Conservation (phyloP, 83 land plant species). For the Larix sibirica region DNA sequence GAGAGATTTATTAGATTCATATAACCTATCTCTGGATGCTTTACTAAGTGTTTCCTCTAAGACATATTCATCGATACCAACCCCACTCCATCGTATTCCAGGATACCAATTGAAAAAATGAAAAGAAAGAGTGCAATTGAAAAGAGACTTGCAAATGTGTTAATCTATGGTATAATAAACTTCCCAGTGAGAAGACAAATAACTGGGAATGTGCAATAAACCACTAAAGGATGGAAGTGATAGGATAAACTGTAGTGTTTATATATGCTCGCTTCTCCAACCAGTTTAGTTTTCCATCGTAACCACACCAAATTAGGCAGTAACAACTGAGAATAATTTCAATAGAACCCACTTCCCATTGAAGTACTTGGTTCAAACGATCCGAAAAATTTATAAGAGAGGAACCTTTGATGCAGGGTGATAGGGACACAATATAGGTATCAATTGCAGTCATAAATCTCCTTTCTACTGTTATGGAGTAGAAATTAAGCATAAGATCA, state of each 20-base stretch:
- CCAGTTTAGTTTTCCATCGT: conserved; percentile 56
- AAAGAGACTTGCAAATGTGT: too few species aligned
- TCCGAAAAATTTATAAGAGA: conserved; percentile 77
- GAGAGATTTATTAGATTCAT: too few species aligned
- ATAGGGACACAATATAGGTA: too few species aligned
- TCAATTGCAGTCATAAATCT: too few species aligned
- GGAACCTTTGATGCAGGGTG: conserved; percentile 82
- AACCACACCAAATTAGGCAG: conserved; percentile 87
- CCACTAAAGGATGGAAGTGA: conserved; percentile 69
- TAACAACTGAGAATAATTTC: conserved; percentile 79
- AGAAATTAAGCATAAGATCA: too few species aligned
- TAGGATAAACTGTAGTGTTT: conserved; percentile 77
- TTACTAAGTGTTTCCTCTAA: too few species aligned
- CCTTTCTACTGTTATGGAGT: too few species aligned
- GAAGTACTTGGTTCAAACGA: conserved; percentile 77
- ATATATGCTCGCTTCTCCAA: conserved; percentile 78
- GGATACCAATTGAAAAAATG: too few species aligned
- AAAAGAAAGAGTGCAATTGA: too few species aligned
- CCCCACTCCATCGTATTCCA: too few species aligned
- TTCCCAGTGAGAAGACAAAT: conserved; percentile 74
- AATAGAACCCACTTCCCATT: conserved; percentile 82
- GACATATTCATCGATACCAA: too few species aligned
- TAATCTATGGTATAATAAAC: conserved; percentile 78
- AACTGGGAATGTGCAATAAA: conserved; percentile 74
- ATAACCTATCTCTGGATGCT: too few species aligned